phyloP scores from a whole-genome alignment of 352 stramenopile genomes.

The Globisporangium solare region DNA sequence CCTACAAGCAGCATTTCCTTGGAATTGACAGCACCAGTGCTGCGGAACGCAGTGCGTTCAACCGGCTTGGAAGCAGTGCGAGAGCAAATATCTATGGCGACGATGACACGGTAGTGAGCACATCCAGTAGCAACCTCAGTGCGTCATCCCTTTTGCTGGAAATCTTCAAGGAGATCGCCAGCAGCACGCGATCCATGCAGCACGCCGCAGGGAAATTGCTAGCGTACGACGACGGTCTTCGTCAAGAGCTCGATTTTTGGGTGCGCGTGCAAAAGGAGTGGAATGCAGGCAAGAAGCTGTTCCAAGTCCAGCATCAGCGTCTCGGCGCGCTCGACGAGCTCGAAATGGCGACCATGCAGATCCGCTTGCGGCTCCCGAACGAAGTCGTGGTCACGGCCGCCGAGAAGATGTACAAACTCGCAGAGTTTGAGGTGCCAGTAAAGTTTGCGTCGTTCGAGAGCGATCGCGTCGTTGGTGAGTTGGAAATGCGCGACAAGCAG shows the following conservation, averaged over 20 bases:
- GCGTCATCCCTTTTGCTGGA: slow-evolving; percentile 43
- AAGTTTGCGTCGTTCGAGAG: slow-evolving; percentile 34
- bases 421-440: slow-evolving; percentile 33
- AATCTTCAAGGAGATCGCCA: slow-evolving; percentile 53
- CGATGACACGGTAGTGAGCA: slow-evolving; percentile 1
- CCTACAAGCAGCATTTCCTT: slow-evolving; percentile 49
- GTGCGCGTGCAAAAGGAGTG: slow-evolving; percentile 43
- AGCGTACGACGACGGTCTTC: slow-evolving; percentile 21
- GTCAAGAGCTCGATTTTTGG: slow-evolving; percentile 48
- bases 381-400: slow-evolving; percentile 33
- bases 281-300: slow-evolving; percentile 52
- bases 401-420: slow-evolving; percentile 58
- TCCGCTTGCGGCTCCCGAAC: slow-evolving; percentile 40
- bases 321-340: slow-evolving; percentile 70
- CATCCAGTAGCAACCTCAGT: slow-evolving; percentile 4
- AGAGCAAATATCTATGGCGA: slow-evolving; percentile 13
- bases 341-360: slow-evolving; percentile 69
- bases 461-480: slow-evolving; percentile 36
- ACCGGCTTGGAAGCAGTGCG: too few relatives aligned
- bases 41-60: too few relatives aligned
- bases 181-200: slow-evolving; percentile 17
- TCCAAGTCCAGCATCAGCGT: slow-evolving; percentile 65
- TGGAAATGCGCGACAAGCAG: slow-evolving; percentile 43
- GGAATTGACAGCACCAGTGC: slow-evolving; percentile 30
- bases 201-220: neutral